Evolutionary conservation across 257 asterid genomes (phyloP).

Genomic region (Avicennia marina): DNA sequence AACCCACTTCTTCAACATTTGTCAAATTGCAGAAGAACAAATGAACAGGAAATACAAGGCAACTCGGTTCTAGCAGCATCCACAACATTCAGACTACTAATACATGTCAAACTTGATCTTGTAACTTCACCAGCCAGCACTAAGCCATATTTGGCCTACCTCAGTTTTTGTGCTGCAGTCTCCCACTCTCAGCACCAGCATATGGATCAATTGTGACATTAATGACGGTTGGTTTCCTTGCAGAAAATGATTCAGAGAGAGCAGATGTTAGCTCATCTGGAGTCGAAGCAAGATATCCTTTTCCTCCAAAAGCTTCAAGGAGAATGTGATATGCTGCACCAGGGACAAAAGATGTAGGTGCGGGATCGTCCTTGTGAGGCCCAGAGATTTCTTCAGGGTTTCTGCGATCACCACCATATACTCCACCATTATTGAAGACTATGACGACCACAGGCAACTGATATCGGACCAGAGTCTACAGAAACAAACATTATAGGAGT

Average conservation of each 20-base stretch:
- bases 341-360: slow-evolving; percentile 92
- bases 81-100: no score
- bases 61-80: no score
- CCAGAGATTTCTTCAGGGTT: slow-evolving; percentile 78
- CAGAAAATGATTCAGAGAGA: slow-evolving; percentile 61
- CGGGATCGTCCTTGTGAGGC: slow-evolving; percentile 84
- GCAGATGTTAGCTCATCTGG: slow-evolving; percentile 81
- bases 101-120: no score
- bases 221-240: slow-evolving; percentile 70
- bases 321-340: slow-evolving; percentile 76
- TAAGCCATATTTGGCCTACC: slow-evolving; percentile 11
- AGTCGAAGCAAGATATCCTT: slow-evolving; percentile 73
- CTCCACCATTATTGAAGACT: slow-evolving; percentile 90
- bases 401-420: slow-evolving; percentile 89
- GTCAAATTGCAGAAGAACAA: no score
- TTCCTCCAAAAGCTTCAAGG: slow-evolving; percentile 82
- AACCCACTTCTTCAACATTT: no score
- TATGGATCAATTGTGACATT: slow-evolving; percentile 80
- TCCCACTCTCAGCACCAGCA: slow-evolving; percentile 93
- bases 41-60: no score
- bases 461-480: slow-evolving; percentile 74
- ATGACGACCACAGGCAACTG: slow-evolving; percentile 88
- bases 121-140: no score
- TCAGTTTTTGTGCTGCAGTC: slow-evolving; percentile 91
- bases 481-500: slow-evolving; percentile 12